Evolutionary conservation across 805 yeast species (phyloP).

Genomic region (Myxozyma melibiosi): DNA sequence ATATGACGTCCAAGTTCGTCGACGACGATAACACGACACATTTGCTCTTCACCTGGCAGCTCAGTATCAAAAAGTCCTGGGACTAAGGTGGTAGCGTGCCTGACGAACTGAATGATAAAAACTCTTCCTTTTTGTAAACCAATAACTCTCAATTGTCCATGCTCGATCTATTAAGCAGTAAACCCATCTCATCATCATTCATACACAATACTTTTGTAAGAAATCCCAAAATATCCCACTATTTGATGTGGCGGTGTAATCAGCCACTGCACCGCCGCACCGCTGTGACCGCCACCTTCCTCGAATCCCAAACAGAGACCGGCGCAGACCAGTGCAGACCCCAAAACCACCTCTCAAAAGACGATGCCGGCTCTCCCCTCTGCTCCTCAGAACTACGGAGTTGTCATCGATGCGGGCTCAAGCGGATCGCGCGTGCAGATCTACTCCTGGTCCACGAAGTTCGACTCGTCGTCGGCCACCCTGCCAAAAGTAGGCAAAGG

Average conservation of each 20-base stretch:
- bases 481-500: slow-evolving; percentile 58
- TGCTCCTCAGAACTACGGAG: slow-evolving; percentile 57
- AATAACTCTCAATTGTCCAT: too few species aligned
- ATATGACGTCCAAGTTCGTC: slow-evolving; percentile 76
- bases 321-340: too few species aligned
- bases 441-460: slow-evolving; percentile 64
- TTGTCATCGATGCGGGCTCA: slow-evolving; percentile 93
- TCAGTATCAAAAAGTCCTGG: slow-evolving; percentile 65
- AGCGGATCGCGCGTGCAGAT: slow-evolving; percentile 89
- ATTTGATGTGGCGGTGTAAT: neutral
- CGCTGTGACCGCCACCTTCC: too few species aligned
- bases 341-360: too few species aligned
- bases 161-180: too few species aligned
- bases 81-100: too few species aligned
- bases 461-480: slow-evolving; percentile 31
- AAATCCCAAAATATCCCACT: too few species aligned
- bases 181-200: too few species aligned
- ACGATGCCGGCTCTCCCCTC: slow-evolving; percentile 16
- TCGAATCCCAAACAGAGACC: too few species aligned
- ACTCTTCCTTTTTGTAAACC: too few species aligned
- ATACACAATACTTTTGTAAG: too few species aligned
- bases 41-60: slow-evolving; percentile 79
- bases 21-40: slow-evolving; percentile 84
- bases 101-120: too few species aligned
- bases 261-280: neutral